These are phyloP conservation scores for Hamamelis virginiana DNA, from an alignment of 164 flowering plant genomes.

Conservation along the genomic window DNA sequence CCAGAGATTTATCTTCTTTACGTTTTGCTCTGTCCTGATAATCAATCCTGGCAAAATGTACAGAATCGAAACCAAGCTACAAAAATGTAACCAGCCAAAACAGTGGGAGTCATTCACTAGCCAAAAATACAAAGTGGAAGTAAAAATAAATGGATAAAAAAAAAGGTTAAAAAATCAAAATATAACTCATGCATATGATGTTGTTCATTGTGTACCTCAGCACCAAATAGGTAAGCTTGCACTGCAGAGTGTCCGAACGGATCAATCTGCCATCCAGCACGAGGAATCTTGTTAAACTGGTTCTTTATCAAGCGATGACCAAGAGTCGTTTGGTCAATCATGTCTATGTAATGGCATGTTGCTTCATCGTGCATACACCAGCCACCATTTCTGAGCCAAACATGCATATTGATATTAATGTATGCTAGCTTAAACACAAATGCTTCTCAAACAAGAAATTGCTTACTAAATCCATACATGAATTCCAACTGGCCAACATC, in stretches of 20 bases:
- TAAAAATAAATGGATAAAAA: too few species aligned
- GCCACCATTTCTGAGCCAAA: slow-evolving; percentile 78
- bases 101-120: too few species aligned
- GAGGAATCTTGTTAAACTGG: slow-evolving; percentile 69
- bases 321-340: slow-evolving; percentile 94
- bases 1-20: slow-evolving; percentile 69
- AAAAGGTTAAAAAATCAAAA: too few species aligned
- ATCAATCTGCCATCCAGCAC: slow-evolving; percentile 97
- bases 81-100: slow-evolving; percentile 4
- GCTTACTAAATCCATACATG: slow-evolving; percentile 39
- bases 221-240: slow-evolving; percentile 84
- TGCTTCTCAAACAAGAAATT: not conserved
- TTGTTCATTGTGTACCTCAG: slow-evolving; percentile 49
- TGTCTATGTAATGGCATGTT: slow-evolving; percentile 75
- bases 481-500: slow-evolving; percentile 78
- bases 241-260: slow-evolving; percentile 96
- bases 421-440: not conserved
- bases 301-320: slow-evolving; percentile 66
- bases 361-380: slow-evolving; percentile 99
- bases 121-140: too few species aligned
- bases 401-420: slow-evolving; percentile 6
- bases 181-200: not conserved
- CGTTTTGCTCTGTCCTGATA: slow-evolving; percentile 86
- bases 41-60: slow-evolving; percentile 88
- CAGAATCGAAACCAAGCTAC: slow-evolving; percentile 88